Evolutionary conservation across 352 stramenopile genomes (phyloP).

Genomic region (Phytophthora nicotianae): DNA sequence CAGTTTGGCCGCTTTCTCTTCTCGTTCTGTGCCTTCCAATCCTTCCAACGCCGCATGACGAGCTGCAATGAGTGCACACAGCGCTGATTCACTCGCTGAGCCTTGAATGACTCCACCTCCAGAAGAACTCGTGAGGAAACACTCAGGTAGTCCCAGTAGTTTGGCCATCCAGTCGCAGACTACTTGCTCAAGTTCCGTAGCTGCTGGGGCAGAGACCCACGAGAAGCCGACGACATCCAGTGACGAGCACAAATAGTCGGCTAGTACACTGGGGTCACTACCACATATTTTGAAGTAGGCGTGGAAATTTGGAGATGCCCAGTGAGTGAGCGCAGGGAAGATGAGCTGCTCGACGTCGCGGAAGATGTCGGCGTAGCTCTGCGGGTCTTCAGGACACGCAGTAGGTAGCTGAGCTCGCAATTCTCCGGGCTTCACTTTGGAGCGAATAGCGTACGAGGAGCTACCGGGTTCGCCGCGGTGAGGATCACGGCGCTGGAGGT

Average conservation of each 20-base stretch:
- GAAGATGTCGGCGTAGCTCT: constrained; percentile 71
- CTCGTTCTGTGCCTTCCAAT: constrained; percentile 38
- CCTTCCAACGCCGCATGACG: constrained; percentile 45
- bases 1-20: constrained; percentile 45
- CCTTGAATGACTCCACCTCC: constrained; percentile 75
- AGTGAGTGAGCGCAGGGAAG: constrained; percentile 71
- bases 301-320: constrained; percentile 69
- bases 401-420: constrained; percentile 46
- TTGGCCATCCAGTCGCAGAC: constrained; percentile 76
- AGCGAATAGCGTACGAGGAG: constrained; percentile 44
- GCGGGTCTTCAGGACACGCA: constrained; percentile 50
- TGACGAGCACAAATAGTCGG: constrained; percentile 58
- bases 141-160: constrained; percentile 56
- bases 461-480: constrained; percentile 37
- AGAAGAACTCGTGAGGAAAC: constrained; percentile 53
- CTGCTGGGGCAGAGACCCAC: constrained; percentile 62
- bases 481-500: constrained; percentile 45
- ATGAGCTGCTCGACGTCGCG: constrained; percentile 61
- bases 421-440: constrained; percentile 50
- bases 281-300: constrained; percentile 66
- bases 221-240: constrained; percentile 69
- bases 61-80: constrained; percentile 52
- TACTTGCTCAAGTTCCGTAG: constrained; percentile 72
- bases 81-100: constrained; percentile 62
- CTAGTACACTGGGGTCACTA: constrained; percentile 57